Evolutionary conservation across 768 basidiomycete genomes (phyloP).

Genomic region (Exidia glandulosa): DNA sequence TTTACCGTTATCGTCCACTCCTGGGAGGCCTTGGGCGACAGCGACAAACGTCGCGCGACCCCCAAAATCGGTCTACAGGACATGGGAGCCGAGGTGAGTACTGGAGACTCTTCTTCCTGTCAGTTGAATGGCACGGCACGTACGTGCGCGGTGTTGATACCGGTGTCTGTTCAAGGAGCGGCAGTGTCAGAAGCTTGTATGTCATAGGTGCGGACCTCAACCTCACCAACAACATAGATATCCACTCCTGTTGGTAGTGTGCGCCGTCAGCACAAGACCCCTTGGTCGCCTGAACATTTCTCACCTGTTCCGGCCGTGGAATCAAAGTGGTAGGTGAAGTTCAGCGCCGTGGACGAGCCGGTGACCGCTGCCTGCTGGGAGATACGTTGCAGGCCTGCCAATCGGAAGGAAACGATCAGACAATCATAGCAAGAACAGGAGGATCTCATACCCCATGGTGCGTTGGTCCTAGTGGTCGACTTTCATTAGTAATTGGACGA

Average conservation of each 20-base stretch:
- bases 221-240: constrained; percentile 28
- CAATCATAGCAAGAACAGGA: neutral
- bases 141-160: constrained; percentile 13
- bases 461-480: constrained; percentile 8
- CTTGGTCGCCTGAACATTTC: neutral
- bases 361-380: constrained; percentile 7
- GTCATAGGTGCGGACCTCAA: no score
- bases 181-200: neutral
- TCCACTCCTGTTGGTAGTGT: constrained; percentile 20
- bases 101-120: no score
- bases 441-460: constrained; percentile 12
- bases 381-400: constrained; percentile 8
- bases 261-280: no score
- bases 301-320: neutral
- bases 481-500: neutral
- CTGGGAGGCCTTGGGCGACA: constrained; percentile 20
- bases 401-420: neutral
- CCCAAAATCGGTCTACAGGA: constrained; percentile 24
- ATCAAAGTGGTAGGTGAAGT: constrained; percentile 14
- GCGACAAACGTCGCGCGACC: constrained; percentile 34
- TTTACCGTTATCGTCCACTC: neutral
- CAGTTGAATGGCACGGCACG: neutral
- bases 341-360: constrained; percentile 6
- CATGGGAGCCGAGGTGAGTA: neutral
- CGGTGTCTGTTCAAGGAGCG: neutral